A percentile compares a stretch with the other conserved stretches of the same genome.
Evolutionary conservation across 305 asterid species (phyloP).

Genomic region (Coffea humblotiana): DNA sequence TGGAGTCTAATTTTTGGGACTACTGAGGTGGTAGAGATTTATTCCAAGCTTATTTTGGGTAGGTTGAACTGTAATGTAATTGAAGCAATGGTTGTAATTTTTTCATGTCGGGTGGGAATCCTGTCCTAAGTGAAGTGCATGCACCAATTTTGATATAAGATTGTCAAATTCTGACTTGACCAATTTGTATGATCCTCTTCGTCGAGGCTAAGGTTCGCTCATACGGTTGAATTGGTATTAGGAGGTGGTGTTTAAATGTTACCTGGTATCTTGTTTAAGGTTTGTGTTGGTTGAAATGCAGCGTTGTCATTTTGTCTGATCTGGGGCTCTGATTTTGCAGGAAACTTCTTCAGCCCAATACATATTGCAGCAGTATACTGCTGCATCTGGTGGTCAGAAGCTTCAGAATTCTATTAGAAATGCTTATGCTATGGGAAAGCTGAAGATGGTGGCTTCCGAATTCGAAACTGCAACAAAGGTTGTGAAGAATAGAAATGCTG

Average conservation of each 20-base stretch:
- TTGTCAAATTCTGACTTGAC: neutral
- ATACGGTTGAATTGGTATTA: neutral
- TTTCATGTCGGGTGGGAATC: neutral
- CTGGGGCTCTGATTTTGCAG: constrained; percentile 34
- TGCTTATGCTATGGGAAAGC: constrained; percentile 81
- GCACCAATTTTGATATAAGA: neutral
- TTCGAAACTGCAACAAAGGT: constrained; percentile 78
- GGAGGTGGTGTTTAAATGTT: neutral
- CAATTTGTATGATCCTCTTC: neutral
- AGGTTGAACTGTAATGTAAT: neutral
- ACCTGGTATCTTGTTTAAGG: neutral
- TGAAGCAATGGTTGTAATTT: neutral
- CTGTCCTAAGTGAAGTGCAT: neutral
- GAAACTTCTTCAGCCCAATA: constrained; percentile 88
- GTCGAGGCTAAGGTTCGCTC: neutral
- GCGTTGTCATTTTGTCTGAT: constrained; percentile 2
- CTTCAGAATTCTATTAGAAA: constrained; percentile 63
- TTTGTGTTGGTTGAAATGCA: neutral
- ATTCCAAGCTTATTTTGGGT: neutral
- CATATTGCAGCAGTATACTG: constrained; percentile 78
- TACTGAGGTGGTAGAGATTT: neutral
- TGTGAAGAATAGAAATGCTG: constrained; percentile 63
- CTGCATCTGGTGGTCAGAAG: constrained; percentile 82
- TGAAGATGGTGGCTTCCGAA: constrained; percentile 82
- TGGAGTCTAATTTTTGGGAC: neutral